A percentile compares a stretch with the other conserved stretches of the same genome.
These are phyloP conservation scores for Marasmius tenuissimus DNA, from an alignment of 1,284 basidiomycete genomes.

Conservation along the genomic window DNA sequence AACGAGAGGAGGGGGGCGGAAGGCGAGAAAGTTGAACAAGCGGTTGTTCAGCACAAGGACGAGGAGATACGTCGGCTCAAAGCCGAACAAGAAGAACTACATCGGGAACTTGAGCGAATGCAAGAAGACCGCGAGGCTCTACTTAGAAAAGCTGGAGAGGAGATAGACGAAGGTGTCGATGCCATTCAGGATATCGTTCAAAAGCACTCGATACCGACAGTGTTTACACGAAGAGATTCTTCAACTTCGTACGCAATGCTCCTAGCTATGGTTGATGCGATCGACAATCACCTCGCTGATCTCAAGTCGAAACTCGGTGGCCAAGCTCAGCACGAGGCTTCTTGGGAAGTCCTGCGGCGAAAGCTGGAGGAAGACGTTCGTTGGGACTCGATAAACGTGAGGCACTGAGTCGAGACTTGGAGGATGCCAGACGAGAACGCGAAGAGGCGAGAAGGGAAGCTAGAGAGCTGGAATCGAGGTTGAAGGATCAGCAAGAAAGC, in stretches of 20 bases:
- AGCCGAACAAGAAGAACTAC: constrained; percentile 42
- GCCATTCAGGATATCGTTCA: constrained; percentile 50
- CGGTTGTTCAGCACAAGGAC: constrained; percentile 41
- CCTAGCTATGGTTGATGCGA: neutral
- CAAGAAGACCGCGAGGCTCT: constrained; percentile 32
- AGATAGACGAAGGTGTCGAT: constrained; percentile 26
- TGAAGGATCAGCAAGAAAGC: constrained; percentile 25
- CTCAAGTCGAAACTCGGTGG: constrained; percentile 51
- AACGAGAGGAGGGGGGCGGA: constrained; percentile 31
- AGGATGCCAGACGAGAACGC: constrained; percentile 52
- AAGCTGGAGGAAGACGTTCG: constrained; percentile 54
- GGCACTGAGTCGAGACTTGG: constrained; percentile 50
- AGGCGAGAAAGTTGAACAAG: neutral
- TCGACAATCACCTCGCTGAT: constrained; percentile 56
- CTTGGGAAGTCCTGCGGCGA: constrained; percentile 39
- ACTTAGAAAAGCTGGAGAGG: constrained; percentile 29
- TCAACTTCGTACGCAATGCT: neutral
- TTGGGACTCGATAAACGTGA: constrained; percentile 47
- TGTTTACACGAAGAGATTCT: constrained; percentile 51
- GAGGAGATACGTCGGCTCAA: constrained; percentile 51
- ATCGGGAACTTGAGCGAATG: constrained; percentile 43
- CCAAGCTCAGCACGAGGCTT: constrained; percentile 41
- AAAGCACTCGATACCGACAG: constrained; percentile 52
- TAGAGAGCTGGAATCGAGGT: constrained; percentile 39
- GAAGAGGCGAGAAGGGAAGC: constrained; percentile 53